phyloP scores from a whole-genome alignment of 805 yeast genomes.

The Saccharomycopsis sp. region DNA sequence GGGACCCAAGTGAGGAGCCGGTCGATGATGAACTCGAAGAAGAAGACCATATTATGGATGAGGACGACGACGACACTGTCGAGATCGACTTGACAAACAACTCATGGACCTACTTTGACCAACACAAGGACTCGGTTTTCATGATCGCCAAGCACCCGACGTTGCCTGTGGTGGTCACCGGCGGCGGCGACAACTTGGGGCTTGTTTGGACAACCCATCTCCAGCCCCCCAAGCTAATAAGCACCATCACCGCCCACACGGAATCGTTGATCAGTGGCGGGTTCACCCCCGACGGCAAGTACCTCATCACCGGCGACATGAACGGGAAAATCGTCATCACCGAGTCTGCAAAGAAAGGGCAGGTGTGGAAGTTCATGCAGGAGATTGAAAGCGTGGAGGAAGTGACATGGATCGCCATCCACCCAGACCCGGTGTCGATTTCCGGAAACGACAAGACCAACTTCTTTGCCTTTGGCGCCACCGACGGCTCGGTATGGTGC shows the following conservation, averaged over 20 bases:
- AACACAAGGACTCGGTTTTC: slow-evolving; percentile 64
- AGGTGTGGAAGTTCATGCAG: slow-evolving; percentile 60
- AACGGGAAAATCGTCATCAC: slow-evolving; percentile 73
- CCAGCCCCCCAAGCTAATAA: slow-evolving; percentile 72
- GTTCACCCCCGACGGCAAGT: slow-evolving; percentile 76
- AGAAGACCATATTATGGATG: slow-evolving; percentile 26
- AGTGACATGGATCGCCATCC: slow-evolving; percentile 72
- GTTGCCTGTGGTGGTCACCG: slow-evolving; percentile 76
- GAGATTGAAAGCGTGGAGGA: slow-evolving; percentile 85
- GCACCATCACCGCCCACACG: slow-evolving; percentile 68
- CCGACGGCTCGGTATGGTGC: slow-evolving; percentile 92
- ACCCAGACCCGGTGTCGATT: slow-evolving; percentile 73
- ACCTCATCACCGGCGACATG: slow-evolving; percentile 88
- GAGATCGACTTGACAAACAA: slow-evolving; percentile 34
- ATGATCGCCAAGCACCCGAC: slow-evolving; percentile 68
- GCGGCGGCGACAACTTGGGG: slow-evolving; percentile 91
- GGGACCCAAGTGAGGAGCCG: slow-evolving; percentile 16
- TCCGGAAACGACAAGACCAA: too few species aligned
- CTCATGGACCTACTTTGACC: slow-evolving; percentile 77
- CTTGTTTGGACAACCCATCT: slow-evolving; percentile 89
- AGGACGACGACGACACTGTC: slow-evolving; percentile 23
- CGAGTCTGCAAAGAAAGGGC: slow-evolving; percentile 65
- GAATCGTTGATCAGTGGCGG: slow-evolving; percentile 84
- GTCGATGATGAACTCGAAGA: slow-evolving; percentile 23
- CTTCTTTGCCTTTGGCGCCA: slow-evolving; percentile 81